These are phyloP conservation scores for Biscogniauxia marginata DNA, from an alignment of 2,329 filamentous ascomycete species.

Conservation along the genomic window DNA sequence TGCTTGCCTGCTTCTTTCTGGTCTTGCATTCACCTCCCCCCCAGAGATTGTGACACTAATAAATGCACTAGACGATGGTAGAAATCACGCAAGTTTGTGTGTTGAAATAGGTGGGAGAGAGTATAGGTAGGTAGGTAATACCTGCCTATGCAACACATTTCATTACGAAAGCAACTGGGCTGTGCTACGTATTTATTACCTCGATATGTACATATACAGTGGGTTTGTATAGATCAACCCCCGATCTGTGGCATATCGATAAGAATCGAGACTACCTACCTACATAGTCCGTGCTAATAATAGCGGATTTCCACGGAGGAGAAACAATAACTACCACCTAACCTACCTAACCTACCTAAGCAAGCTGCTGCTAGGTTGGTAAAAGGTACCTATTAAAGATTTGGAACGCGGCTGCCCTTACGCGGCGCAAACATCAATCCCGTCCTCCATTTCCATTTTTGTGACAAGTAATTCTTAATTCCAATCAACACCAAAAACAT, in stretches of 20 bases:
- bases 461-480: background rate
- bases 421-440: slow-evolving; percentile 13
- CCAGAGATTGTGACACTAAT: no score
- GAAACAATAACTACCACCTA: no score
- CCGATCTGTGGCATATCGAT: background rate
- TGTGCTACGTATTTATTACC: background rate
- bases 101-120: no score
- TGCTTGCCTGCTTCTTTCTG: no score
- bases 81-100: no score
- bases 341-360: background rate
- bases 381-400: background rate
- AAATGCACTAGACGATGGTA: no score
- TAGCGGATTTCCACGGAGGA: no score
- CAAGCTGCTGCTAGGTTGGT: background rate
- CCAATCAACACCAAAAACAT: background rate
- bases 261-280: background rate
- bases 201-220: background rate
- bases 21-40: no score
- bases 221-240: background rate
- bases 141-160: no score
- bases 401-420: slow-evolving; percentile 11
- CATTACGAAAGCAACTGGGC: background rate
- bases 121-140: no score
- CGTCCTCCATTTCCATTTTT: background rate
- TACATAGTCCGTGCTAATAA: background rate